A percentile compares a stretch with the other conserved stretches of the same genome.
Evolutionary conservation across 2,329 filamentous ascomycete species (phyloP).

Genomic region (Talaromyces sp.): DNA sequence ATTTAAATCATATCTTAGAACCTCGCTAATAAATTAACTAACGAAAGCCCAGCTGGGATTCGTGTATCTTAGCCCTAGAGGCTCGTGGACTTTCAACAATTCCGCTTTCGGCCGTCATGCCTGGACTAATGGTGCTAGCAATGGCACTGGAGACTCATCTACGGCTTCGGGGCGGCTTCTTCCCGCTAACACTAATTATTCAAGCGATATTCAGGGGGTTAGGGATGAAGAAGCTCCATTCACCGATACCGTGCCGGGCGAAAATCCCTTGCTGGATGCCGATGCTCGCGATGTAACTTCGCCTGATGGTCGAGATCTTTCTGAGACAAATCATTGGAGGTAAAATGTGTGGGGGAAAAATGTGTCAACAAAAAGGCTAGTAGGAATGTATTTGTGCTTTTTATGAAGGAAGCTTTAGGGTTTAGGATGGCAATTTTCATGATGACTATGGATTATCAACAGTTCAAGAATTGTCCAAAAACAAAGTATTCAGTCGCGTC

Average conservation of each 20-base stretch:
- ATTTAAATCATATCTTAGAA: not conserved
- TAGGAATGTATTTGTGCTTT: not conserved
- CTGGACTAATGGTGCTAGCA: not conserved
- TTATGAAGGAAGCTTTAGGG: not conserved
- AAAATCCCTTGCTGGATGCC: slow-evolving; percentile 5
- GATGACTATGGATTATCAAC: not conserved
- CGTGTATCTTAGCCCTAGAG: not conserved
- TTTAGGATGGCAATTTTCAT: not conserved
- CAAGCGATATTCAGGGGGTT: not conserved
- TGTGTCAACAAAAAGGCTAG: not conserved
- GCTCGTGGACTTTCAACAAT: slow-evolving; percentile 1
- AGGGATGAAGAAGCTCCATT: not conserved
- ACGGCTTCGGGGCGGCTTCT: slow-evolving; percentile 5
- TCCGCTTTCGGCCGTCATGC: not conserved
- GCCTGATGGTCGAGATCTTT: slow-evolving; percentile 2
- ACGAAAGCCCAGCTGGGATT: not conserved
- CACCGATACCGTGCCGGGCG: not conserved
- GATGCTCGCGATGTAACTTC: slow-evolving; percentile 8
- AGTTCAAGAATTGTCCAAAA: not conserved
- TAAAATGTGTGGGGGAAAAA: not conserved
- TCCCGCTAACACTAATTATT: not conserved
- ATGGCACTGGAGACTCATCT: not conserved
- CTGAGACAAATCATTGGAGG: slow-evolving; percentile 4
- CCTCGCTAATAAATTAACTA: not conserved
- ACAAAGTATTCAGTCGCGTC: not conserved